Percentiles rank a stretch among this genome's conserved stretches.
phyloP scores from a whole-genome alignment of 306 rosid species.

The Neltuma alba region DNA sequence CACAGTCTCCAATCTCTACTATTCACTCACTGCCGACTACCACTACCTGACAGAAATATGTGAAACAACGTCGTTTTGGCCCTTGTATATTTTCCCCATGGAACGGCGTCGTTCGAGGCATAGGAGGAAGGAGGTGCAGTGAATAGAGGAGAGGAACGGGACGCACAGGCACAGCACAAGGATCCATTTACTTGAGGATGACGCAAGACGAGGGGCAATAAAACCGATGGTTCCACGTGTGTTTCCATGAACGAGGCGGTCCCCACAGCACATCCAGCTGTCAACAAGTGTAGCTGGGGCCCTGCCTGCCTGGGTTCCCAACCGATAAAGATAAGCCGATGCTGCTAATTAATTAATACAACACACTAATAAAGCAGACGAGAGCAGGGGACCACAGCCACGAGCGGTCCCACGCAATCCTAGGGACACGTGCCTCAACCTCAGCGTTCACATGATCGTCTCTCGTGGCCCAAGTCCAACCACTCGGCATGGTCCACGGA shows the following conservation, averaged over 20 bases:
- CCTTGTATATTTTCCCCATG: too few species aligned
- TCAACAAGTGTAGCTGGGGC: constrained; percentile 34
- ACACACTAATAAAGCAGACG: background rate
- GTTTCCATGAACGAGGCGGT: background rate
- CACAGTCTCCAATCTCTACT: too few species aligned
- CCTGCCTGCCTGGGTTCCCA: constrained; percentile 1
- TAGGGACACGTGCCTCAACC: constrained; percentile 49
- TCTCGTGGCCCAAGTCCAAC: constrained; percentile 52
- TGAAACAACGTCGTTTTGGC: too few species aligned
- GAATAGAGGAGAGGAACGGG: too few species aligned
- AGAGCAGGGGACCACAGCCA: constrained; percentile 31
- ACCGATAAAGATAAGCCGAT: background rate
- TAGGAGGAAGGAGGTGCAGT: too few species aligned
- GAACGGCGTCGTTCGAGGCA: too few species aligned
- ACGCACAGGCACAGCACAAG: too few species aligned
- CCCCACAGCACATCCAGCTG: constrained; percentile 13
- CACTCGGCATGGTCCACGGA: constrained; percentile 49
- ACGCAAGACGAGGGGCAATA: background rate
- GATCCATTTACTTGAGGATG: background rate
- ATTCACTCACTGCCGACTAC: too few species aligned
- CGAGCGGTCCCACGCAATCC: constrained; percentile 37
- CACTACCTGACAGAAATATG: too few species aligned
- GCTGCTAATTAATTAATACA: background rate
- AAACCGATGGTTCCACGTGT: constrained; percentile 23
- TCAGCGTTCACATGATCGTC: constrained; percentile 32